Evolutionary conservation across 208 protist genomes (phyloP), one percentile per base, ranked within the genome.

Genomic region (Crithidia mellificae): DNA sequence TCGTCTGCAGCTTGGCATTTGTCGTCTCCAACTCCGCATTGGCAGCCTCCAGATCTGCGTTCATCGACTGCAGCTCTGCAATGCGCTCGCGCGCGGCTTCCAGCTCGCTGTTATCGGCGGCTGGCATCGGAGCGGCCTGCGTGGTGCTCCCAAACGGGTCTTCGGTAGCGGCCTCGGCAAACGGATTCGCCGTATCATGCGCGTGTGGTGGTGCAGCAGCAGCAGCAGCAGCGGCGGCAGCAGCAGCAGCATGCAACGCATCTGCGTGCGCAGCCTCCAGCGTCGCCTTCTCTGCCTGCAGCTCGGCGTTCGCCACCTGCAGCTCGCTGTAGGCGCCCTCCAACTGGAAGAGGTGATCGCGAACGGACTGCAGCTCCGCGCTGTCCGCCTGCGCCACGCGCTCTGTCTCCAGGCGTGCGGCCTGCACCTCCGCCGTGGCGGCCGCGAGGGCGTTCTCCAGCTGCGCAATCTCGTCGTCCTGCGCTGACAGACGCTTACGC

Each of bases 41-140:
- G 8, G 65, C 55, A 0, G 27, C 55, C 24, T 50, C 38, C 27
- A 65, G 59, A 15, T 66, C 32, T 32, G 68, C 43, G 53, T 55
- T 43, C 44, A 11, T 19, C 59, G 2, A 1, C 51, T 81, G 59
- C 39, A 78, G 58, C 36, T 56, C 58, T 20, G 61, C 57, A 5
- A 74, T 67, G 24, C 58, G 36, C 38, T 36, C 20, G 9, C 38
- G 67, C 2, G 66, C 62, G 30, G 66, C 67, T 12, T 66, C 19
- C 14, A 71, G 50, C 59, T 29, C 61, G 20, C 30, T 53, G 11
- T 59, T 57, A 15, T 63, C 54, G 22, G 1, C 57, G 20, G 44
- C 36, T 20, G 41, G 41, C 41, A 47, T 2, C 7, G 41, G 2
- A 25, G 59, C 47, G 22, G 56, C 56, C 15, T 12, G 20, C 11